Conservation (phyloP, 306 rosid genomes). For the Dalbergia cochinchinensis region DNA sequence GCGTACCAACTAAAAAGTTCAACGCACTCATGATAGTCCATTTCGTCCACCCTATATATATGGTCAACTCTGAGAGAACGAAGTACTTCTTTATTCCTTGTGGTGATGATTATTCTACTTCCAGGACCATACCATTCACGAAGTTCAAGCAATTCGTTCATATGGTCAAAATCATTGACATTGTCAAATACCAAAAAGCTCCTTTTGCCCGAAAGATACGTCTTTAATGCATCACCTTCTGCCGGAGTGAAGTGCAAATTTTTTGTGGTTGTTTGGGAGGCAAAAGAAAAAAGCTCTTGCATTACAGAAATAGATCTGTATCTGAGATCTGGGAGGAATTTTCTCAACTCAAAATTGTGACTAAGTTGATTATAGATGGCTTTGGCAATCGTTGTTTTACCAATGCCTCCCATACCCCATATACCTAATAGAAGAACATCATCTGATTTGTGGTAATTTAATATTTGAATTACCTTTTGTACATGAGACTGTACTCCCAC, state of each 20-base stretch:
- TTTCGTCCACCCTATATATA: neutral
- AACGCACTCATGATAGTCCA: neutral
- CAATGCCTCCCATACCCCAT: neutral
- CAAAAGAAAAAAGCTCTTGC: too few relatives aligned
- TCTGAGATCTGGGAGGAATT: neutral
- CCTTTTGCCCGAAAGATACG: neutral
- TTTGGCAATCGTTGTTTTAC: neutral
- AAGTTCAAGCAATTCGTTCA: neutral
- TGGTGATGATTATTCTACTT: neutral
- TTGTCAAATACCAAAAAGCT: neutral
- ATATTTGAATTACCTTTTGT: neutral
- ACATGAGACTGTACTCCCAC: neutral
- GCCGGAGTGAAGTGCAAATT: too few relatives aligned
- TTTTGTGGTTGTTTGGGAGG: too few relatives aligned
- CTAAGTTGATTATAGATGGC: neutral
- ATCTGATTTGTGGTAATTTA: neutral
- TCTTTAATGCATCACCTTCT: too few relatives aligned
- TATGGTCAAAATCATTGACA: neutral
- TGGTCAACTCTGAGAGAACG: neutral
- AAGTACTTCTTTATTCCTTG: neutral
- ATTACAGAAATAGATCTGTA: neutral
- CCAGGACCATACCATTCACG: neutral
- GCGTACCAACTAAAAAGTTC: slow-evolving; percentile 16
- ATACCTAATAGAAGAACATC: neutral
- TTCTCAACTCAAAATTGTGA: neutral